A percentile compares a stretch with the other conserved stretches of the same genome.
These are phyloP conservation scores for Drosera spatulata DNA, from an alignment of 179 eudicot species.

Conservation along the genomic window DNA sequence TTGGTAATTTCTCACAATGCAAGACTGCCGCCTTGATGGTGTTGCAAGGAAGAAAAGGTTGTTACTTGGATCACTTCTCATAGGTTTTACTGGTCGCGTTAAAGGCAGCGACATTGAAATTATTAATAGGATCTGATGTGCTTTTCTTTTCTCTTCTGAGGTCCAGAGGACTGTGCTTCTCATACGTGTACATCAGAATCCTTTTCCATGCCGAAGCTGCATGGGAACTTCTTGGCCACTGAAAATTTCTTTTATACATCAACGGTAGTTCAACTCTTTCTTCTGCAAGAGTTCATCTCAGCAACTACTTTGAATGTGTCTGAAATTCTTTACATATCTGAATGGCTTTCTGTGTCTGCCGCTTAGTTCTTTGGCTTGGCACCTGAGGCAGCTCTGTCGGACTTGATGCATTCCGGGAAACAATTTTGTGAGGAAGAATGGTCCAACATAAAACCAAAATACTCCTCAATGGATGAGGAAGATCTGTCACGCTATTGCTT, in stretches of 20 bases:
- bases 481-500: constrained; percentile 71
- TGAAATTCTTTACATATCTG: no score
- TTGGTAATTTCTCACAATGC: constrained; percentile 85
- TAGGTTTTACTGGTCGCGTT: no score
- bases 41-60: constrained; percentile 68
- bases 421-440: constrained; percentile 76
- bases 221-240: constrained; percentile 81
- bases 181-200: constrained; percentile 60
- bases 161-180: constrained; percentile 55
- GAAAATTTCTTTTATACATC: constrained; percentile 91
- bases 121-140: neutral
- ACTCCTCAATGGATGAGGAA: constrained; percentile 49
- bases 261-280: constrained; percentile 30
- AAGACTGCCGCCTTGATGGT: constrained; percentile 68
- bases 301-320: no score
- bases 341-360: no score
- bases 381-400: constrained; percentile 45
- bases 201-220: constrained; percentile 60
- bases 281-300: no score
- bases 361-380: constrained; percentile 67
- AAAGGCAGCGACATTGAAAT: no score
- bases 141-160: constrained; percentile 5
- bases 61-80: no score
- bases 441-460: constrained; percentile 45
- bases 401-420: constrained; percentile 60